Conservation (phyloP, 805 yeast genomes). For the Saccharomyces kudriavzevii region DNA sequence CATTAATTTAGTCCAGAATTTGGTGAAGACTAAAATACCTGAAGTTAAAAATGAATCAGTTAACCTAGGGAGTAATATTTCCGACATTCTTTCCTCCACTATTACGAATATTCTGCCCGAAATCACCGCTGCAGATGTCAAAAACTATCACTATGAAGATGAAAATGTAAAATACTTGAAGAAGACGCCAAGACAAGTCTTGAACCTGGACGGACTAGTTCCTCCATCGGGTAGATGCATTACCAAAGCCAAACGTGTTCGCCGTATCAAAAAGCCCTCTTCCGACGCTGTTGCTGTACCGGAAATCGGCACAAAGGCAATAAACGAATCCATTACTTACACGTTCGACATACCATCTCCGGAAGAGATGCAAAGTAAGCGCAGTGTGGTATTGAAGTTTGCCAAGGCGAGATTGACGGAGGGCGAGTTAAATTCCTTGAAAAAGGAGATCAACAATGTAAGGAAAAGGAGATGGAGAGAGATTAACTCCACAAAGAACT, state of each 20-base stretch:
- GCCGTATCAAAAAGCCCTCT: constrained; percentile 5
- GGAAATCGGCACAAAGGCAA: constrained; percentile 7
- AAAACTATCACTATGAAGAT: constrained; percentile 2
- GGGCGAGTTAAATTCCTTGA: constrained; percentile 18
- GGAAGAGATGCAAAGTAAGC: constrained; percentile 12
- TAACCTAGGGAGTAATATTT: constrained; percentile 10
- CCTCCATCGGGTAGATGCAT: constrained; percentile 13
- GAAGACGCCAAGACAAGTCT: constrained; percentile 10
- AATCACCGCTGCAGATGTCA: constrained; percentile 7
- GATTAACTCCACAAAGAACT: constrained; percentile 68
- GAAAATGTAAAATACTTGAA: constrained; percentile 3
- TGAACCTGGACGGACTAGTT: constrained; percentile 27
- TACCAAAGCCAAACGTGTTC: constrained; percentile 1
- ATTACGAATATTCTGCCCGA: constrained; percentile 18
- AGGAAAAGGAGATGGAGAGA: constrained; percentile 31
- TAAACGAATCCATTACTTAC: constrained; percentile 3
- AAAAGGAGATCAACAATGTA: constrained; percentile 25
- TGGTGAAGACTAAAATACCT: constrained; percentile 19
- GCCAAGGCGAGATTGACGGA: constrained; percentile 15
- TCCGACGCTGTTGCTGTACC: constrained; percentile 3
- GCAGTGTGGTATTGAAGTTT: constrained; percentile 17
- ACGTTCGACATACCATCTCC: constrained; percentile 18
- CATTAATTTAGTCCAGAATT: constrained; percentile 13
- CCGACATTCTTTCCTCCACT: constrained; percentile 19
- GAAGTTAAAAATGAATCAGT: constrained; percentile 7